Percentiles rank a stretch among this genome's conserved stretches.
Conservation (phyloP, 768 basidiomycete species). For the Lactifluus piperatus region DNA sequence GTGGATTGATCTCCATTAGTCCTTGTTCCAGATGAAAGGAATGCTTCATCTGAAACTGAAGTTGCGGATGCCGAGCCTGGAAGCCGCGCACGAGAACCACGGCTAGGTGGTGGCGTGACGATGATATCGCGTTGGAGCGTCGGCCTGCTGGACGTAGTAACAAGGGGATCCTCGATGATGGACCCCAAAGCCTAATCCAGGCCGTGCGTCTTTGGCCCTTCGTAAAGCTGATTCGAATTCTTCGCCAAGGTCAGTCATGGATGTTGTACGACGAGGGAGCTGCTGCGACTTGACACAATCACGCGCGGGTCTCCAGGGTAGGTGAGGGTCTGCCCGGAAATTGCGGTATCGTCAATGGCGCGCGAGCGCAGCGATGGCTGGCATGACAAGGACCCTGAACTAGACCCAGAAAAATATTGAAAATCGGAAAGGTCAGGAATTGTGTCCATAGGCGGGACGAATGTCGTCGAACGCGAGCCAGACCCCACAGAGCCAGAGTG, state of each 20-base stretch:
- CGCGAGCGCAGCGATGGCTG: constrained; percentile 47
- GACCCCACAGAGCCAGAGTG: constrained; percentile 53
- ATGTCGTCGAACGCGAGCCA: constrained; percentile 67
- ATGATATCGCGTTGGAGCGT: constrained; percentile 34
- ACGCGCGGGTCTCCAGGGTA: constrained; percentile 68
- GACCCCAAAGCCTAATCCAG: constrained; percentile 36
- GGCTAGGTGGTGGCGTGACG: constrained; percentile 39
- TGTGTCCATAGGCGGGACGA: constrained; percentile 62
- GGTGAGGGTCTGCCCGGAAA: constrained; percentile 54
- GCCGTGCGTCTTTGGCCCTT: constrained; percentile 33
- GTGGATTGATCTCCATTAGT: constrained; percentile 28
- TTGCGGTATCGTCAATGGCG: constrained; percentile 66
- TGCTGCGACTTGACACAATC: constrained; percentile 59
- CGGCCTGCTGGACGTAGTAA: constrained; percentile 65
- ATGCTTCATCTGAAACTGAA: constrained; percentile 37
- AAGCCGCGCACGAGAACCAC: constrained; percentile 24
- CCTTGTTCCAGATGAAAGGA: constrained; percentile 36
- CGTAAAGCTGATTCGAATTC: constrained; percentile 41
- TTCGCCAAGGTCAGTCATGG: constrained; percentile 63
- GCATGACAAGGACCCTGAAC: constrained; percentile 33
- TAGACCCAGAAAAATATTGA: constrained; percentile 37
- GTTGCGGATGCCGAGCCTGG: constrained; percentile 23
- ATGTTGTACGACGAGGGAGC: constrained; percentile 58
- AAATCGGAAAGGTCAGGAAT: constrained; percentile 67
- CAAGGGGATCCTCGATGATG: constrained; percentile 44